Conservation (phyloP, 139 green algal genomes). For the Yamagishiella unicocca region DNA sequence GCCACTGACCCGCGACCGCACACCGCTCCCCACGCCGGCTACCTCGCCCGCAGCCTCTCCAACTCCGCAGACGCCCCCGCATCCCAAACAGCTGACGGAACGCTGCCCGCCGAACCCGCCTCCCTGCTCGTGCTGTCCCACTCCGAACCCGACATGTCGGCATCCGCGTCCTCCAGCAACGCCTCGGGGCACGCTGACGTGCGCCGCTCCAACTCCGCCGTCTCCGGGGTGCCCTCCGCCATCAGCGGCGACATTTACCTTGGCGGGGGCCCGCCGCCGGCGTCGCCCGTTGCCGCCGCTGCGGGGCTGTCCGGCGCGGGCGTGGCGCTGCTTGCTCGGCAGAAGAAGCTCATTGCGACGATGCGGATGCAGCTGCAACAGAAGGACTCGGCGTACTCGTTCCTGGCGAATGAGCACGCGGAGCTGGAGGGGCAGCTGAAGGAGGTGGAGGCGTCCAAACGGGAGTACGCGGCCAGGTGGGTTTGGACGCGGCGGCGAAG, state of each 20-base stretch:
- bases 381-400: conserved; percentile 43
- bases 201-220: no score
- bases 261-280: conserved; percentile 23
- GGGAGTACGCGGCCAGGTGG: conserved; percentile 59
- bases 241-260: conserved; percentile 2
- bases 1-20: background rate
- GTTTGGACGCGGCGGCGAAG: no score
- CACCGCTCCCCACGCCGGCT: conserved; percentile 21
- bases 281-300: conserved; percentile 18
- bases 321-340: conserved; percentile 15
- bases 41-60: background rate
- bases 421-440: conserved; percentile 58
- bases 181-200: no score
- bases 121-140: conserved; percentile 4
- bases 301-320: conserved; percentile 41
- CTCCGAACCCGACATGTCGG: conserved; percentile 14
- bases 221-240: no score
- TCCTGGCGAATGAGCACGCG: conserved; percentile 45
- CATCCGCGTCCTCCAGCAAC: no score
- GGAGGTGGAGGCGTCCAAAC: conserved; percentile 55
- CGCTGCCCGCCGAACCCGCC: background rate
- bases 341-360: conserved; percentile 29
- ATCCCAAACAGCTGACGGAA: background rate
- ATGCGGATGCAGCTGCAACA: conserved; percentile 37
- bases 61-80: background rate